phyloP scores from a whole-genome alignment of 345 rosid species.

The Eucalyptus tenuipes region DNA sequence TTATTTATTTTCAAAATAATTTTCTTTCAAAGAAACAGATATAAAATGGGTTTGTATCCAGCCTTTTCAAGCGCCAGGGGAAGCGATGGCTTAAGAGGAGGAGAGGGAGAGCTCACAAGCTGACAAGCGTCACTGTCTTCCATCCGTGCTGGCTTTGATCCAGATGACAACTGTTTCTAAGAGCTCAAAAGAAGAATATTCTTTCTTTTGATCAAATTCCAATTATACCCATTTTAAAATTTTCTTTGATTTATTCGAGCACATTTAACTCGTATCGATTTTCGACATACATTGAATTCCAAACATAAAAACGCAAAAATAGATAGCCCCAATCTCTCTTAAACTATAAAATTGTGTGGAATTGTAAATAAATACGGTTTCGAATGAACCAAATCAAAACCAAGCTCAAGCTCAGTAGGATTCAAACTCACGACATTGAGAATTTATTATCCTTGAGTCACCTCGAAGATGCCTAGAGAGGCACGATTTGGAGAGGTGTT shows the following conservation, averaged over 20 bases:
- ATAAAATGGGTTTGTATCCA: neutral
- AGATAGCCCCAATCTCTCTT: neutral
- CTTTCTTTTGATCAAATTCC: neutral
- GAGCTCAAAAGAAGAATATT: neutral
- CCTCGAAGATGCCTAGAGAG: neutral
- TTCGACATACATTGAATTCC: neutral
- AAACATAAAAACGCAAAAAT: neutral
- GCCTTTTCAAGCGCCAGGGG: neutral
- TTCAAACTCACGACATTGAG: rapidly evolving
- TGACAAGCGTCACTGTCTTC: neutral
- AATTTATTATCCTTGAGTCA: neutral
- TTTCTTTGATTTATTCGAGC: neutral
- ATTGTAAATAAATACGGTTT: neutral
- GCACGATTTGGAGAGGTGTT: neutral
- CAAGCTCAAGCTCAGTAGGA: rapidly evolving
- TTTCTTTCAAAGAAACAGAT: neutral
- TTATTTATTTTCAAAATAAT: too few species aligned
- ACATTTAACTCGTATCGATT: neutral
- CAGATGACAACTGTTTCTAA: neutral
- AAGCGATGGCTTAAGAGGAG: neutral
- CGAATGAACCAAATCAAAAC: neutral
- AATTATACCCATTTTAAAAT: neutral
- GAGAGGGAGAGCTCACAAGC: neutral
- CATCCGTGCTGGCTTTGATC: neutral
- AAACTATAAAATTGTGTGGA: neutral